Percentiles rank a stretch among this genome's conserved stretches.
These are phyloP conservation scores for Mycosphaerella sp. DNA, from an alignment of 2,329 filamentous ascomycete genomes.

Conservation along the genomic window DNA sequence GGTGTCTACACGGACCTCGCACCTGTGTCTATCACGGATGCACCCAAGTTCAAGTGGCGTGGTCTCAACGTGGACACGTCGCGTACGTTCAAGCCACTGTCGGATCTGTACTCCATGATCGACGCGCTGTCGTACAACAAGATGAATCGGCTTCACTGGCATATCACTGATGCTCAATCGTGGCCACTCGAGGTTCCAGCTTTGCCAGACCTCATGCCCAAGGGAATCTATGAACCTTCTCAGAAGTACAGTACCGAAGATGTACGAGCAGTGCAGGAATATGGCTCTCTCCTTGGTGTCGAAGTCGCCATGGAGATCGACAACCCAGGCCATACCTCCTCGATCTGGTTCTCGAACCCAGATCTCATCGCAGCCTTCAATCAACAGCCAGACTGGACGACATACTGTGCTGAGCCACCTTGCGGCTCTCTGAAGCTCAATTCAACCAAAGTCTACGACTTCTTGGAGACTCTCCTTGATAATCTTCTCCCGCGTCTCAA, in stretches of 20 bases:
- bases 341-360: constrained; percentile 60
- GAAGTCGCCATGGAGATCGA: constrained; percentile 72
- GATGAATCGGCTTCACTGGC: constrained; percentile 74
- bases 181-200: constrained; percentile 78
- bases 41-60: constrained; percentile 68
- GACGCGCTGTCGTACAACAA: constrained; percentile 73
- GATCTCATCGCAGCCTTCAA: constrained; percentile 64
- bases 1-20: constrained; percentile 61
- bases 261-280: constrained; percentile 61
- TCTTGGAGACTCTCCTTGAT: constrained; percentile 65
- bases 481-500: constrained; percentile 68
- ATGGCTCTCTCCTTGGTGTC: constrained; percentile 63
- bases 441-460: constrained; percentile 60
- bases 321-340: constrained; percentile 71
- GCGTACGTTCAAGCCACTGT: constrained; percentile 62
- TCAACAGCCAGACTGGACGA: constrained; percentile 48
- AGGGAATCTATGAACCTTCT: constrained; percentile 65
- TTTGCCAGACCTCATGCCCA: constrained; percentile 62
- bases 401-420: constrained; percentile 50
- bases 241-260: constrained; percentile 63
- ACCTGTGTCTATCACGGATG: constrained; percentile 66
- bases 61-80: constrained; percentile 75
- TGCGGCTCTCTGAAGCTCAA: constrained; percentile 69
- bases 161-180: constrained; percentile 76
- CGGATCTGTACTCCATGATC: constrained; percentile 66